Conservation (phyloP, 2,329 filamentous ascomycete species). For the Meredithiella fracta region DNA sequence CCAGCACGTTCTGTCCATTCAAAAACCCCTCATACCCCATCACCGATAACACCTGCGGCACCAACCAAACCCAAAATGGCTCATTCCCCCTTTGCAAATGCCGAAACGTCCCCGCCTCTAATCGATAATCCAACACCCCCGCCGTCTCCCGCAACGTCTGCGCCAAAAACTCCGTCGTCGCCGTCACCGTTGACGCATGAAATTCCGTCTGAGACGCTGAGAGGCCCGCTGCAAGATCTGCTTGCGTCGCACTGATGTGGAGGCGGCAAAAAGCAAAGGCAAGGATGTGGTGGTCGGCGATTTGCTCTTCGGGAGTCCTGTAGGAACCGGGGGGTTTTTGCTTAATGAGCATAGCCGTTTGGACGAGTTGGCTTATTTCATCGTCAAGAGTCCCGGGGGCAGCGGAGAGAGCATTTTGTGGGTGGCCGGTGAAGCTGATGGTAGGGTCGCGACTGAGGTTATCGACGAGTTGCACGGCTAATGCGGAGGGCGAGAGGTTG, state of each 20-base stretch:
- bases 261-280: constrained; percentile 71
- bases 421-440: not conserved
- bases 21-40: constrained; percentile 34
- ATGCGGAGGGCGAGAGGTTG: constrained; percentile 52
- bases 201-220: not conserved
- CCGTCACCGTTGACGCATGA: not conserved
- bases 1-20: constrained; percentile 7
- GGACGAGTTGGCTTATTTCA: constrained; percentile 56
- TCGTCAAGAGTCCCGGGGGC: constrained; percentile 42
- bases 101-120: constrained; percentile 25
- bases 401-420: constrained; percentile 32
- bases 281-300: constrained; percentile 67
- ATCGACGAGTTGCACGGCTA: constrained; percentile 75
- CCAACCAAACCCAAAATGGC: constrained; percentile 49
- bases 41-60: constrained; percentile 40
- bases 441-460: not conserved
- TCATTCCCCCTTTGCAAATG: constrained; percentile 39
- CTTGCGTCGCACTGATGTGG: constrained; percentile 35
- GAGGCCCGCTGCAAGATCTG: not conserved
- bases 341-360: constrained; percentile 38
- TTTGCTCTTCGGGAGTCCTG: constrained; percentile 45
- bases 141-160: constrained; percentile 57
- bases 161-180: not conserved
- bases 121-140: constrained; percentile 39
- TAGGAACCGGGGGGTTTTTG: constrained; percentile 36